phyloP scores from a whole-genome alignment of 2,329 filamentous ascomycete genomes.

The Trichophyton simii region DNA sequence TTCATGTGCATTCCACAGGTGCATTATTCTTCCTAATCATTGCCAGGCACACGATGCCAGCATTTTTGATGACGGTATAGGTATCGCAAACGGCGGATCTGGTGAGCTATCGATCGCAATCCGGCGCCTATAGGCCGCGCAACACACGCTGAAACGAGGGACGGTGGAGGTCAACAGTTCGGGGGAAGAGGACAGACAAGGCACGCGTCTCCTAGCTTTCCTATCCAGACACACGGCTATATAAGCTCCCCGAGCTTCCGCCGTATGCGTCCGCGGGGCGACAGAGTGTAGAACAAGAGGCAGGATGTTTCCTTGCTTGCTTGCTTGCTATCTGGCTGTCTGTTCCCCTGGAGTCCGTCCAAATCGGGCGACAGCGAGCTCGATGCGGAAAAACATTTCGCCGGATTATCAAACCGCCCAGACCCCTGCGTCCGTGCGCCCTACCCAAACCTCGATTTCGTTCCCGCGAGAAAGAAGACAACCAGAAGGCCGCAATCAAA shows the following conservation, averaged over 20 bases:
- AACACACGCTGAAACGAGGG: not conserved
- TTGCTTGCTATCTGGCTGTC: too few relatives aligned
- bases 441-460: not conserved
- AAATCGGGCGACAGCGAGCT: not conserved
- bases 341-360: too few relatives aligned
- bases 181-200: not conserved
- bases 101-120: not conserved
- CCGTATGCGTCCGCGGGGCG: not conserved
- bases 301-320: too few relatives aligned
- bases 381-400: not conserved
- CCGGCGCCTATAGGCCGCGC: not conserved
- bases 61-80: not conserved
- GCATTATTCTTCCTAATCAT: slow-evolving; percentile 7
- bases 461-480: too few relatives aligned
- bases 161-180: not conserved
- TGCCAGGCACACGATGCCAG: not conserved
- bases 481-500: not conserved
- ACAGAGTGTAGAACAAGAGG: too few relatives aligned
- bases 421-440: not conserved
- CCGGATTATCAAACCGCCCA: not conserved
- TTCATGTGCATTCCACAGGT: not conserved
- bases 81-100: not conserved
- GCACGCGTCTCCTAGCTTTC: not conserved
- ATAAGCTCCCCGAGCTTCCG: not conserved
- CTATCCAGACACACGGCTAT: not conserved